Conservation (phyloP, 192 early-diverging fungal species). For the Gamsiella multidivaricata region DNA sequence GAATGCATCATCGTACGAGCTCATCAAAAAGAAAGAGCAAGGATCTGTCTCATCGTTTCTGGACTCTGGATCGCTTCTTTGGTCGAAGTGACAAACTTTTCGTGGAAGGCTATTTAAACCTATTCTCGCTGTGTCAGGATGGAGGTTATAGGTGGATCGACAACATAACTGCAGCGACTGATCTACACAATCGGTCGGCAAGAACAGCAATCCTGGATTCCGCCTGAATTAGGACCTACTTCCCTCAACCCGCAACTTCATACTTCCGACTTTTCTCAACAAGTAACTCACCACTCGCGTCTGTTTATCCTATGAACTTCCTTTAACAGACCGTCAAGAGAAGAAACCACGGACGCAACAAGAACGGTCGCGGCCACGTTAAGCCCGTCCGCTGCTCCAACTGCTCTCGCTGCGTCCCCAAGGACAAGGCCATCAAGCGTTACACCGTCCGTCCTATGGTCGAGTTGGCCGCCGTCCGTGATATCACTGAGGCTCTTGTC, state of each 20-base stretch:
- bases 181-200: no score
- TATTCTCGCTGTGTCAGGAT: no score
- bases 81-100: no score
- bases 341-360: conserved; percentile 99
- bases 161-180: no score
- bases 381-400: conserved; percentile 98
- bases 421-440: conserved; percentile 99
- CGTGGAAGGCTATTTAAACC: no score
- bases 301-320: not conserved
- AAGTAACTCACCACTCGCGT: no score
- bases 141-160: no score
- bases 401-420: conserved; percentile 88
- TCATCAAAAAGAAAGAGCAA: not conserved
- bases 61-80: no score
- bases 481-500: conserved; percentile 96
- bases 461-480: conserved; percentile 95
- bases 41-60: not conserved
- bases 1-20: not conserved
- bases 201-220: no score
- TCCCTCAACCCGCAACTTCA: no score
- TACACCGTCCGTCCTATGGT: conserved; percentile 99
- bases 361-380: conserved; percentile 98
- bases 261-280: no score
- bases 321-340: conserved; percentile 91
- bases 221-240: no score